Base-by-base conservation (phyloP, 495 filamentous ascomycete species). In the Hyaloscypha bicolor region DNA sequence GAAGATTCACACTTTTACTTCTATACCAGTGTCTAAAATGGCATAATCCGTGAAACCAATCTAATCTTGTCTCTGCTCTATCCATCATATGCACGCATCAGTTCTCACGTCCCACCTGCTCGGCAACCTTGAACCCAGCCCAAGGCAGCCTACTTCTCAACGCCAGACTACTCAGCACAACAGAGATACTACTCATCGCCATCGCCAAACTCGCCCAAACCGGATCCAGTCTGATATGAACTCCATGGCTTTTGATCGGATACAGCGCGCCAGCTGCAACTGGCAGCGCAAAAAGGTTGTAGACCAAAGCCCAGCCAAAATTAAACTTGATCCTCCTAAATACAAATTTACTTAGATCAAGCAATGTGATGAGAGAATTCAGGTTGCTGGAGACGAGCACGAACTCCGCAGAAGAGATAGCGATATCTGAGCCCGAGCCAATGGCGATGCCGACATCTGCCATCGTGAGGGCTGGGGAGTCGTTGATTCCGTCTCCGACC, bases 181-280 rank as follows among this genome's bases (percentile, higher is more conserved):
- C 93, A 64, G 90, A 92, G 62, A 96, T 85, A 77, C 89, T 92
- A 73, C 91, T 94, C 73, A 90, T 68, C 33, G 93, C 93, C 93
- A 97, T 97, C 1, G 93, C 93, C 68, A 94, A 75, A 45, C 86
- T 88, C 14, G 92, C 93, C 92, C 92, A 96, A 9, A 92, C 92
- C 0, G 93, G 93, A 71, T 90, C 88, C 37, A 96, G 73, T 53
- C 88, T 74, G 2, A 88, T 76, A 57, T 88, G 83, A 31, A 75
- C 73, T 29, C 86, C 83, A 19, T 12, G 76, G 57, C 76, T 84
- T 12, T 78, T 76, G 55, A 93, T 80, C 0, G 92, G 88, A 74
- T 93, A 96, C 11, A 96, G 78, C 14, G 88, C 87, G 2, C 93
- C 93, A 2, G 92, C 93, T 3, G 93, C 92, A 52, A 97, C 80